These are phyloP conservation scores for Tetracladium marchalianum DNA, from an alignment of 495 filamentous ascomycete species.

Conservation along the genomic window DNA sequence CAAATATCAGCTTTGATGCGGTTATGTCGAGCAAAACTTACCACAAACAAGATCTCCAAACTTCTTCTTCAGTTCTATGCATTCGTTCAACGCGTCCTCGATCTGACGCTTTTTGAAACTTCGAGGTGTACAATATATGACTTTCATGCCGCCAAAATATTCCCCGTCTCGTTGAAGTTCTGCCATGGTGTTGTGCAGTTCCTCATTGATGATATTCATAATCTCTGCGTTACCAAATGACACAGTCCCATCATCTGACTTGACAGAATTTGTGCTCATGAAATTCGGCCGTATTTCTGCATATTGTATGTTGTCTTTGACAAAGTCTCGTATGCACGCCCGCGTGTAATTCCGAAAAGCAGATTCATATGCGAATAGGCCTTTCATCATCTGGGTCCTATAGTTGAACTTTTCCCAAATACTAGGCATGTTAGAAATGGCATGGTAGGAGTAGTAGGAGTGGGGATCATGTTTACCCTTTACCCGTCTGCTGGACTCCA, in stretches of 20 bases:
- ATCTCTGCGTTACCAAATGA: constrained; percentile 36
- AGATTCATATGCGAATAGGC: constrained; percentile 44
- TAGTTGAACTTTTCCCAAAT: constrained; percentile 46
- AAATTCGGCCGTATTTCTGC: constrained; percentile 49
- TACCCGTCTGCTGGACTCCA: constrained; percentile 24
- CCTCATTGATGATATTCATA: constrained; percentile 39
- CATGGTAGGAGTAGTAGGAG: neutral
- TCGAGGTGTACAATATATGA: constrained; percentile 20
- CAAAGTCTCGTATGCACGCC: constrained; percentile 37
- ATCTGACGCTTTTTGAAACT: constrained; percentile 39
- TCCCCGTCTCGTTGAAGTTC: constrained; percentile 1
- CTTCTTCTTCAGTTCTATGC: constrained; percentile 60
- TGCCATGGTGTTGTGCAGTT: constrained; percentile 32
- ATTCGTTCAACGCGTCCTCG: constrained; percentile 59
- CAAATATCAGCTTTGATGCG: neutral
- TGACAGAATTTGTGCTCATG: constrained; percentile 41
- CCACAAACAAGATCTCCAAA: constrained; percentile 63
- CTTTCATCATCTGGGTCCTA: constrained; percentile 50
- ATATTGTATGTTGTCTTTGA: constrained; percentile 44
- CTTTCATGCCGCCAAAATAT: constrained; percentile 21
- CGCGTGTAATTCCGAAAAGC: constrained; percentile 39
- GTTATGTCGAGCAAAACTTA: constrained; percentile 13
- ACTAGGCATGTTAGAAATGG: constrained; percentile 20
- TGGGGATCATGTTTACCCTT: constrained; percentile 20
- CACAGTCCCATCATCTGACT: constrained; percentile 30